Evolutionary conservation across 352 stramenopile species (phyloP).

Genomic region (Phytophthora ramorum): DNA sequence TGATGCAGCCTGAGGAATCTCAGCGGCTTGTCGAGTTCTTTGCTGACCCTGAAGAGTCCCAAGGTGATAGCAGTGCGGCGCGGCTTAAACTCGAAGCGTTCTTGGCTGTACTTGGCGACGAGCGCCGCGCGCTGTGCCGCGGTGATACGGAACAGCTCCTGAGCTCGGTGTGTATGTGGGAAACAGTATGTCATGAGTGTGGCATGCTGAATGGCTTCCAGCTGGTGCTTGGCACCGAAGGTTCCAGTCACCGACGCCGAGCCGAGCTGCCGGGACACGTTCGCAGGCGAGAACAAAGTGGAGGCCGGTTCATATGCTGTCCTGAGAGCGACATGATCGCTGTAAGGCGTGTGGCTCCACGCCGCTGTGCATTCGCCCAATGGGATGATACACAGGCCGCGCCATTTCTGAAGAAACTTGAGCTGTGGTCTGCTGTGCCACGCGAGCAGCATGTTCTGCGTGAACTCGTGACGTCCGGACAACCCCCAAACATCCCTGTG

Average conservation of each 20-base stretch:
- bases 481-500: conserved; percentile 59
- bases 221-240: conserved; percentile 67
- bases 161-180: conserved; percentile 91
- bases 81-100: conserved; percentile 68
- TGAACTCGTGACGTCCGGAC: conserved; percentile 68
- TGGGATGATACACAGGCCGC: conserved; percentile 66
- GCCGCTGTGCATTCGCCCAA: conserved; percentile 61
- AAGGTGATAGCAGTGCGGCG: conserved; percentile 33
- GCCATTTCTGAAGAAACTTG: conserved; percentile 71
- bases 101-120: conserved; percentile 82
- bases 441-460: conserved; percentile 77
- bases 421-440: conserved; percentile 74
- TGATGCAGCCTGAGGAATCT: conserved; percentile 82
- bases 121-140: conserved; percentile 63
- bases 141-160: conserved; percentile 81
- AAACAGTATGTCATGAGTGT: conserved; percentile 91
- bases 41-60: conserved; percentile 59
- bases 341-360: conserved; percentile 60
- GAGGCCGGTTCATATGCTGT: conserved; percentile 53
- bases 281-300: conserved; percentile 62
- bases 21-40: conserved; percentile 90
- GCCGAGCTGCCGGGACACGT: conserved; percentile 74
- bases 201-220: conserved; percentile 93
- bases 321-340: conserved; percentile 76
- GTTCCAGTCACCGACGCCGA: conserved; percentile 52